A percentile compares a stretch with the other conserved stretches of the same genome.
phyloP scores from a whole-genome alignment of 2,329 filamentous ascomycete species.

The Scolecobasidium constrictum region DNA sequence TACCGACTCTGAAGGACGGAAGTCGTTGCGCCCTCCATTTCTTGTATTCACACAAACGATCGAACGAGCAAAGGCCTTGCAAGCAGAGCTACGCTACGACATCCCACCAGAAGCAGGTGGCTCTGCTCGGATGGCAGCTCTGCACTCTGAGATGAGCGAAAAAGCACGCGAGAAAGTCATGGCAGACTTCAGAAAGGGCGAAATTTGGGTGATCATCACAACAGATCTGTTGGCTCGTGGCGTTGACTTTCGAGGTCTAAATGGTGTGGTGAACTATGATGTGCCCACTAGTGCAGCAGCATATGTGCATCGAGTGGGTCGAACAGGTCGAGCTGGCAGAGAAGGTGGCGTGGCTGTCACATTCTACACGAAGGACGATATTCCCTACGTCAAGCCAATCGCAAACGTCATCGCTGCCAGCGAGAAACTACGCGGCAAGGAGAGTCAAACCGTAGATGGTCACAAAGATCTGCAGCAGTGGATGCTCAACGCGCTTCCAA shows the following conservation, averaged over 20 bases:
- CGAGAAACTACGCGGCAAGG: constrained; percentile 52
- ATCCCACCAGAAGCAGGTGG: constrained; percentile 84
- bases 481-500: constrained; percentile 79
- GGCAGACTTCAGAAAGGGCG: constrained; percentile 78
- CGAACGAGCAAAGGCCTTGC: constrained; percentile 73
- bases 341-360: constrained; percentile 85
- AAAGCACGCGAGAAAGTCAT: constrained; percentile 68
- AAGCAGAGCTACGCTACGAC: constrained; percentile 87
- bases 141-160: constrained; percentile 79
- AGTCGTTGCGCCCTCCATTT: constrained; percentile 68
- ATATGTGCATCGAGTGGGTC: constrained; percentile 87
- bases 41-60: constrained; percentile 96
- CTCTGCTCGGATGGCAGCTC: constrained; percentile 70
- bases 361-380: constrained; percentile 90
- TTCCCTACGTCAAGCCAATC: constrained; percentile 79
- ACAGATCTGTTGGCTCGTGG: constrained; percentile 88
- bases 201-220: constrained; percentile 94
- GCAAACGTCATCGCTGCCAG: constrained; percentile 84
- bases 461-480: constrained; percentile 60
- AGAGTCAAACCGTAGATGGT: constrained; percentile 37
- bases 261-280: constrained; percentile 96
- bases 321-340: constrained; percentile 80
- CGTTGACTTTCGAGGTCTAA: constrained; percentile 89
- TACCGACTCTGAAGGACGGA: constrained; percentile 22
- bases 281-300: constrained; percentile 81